phyloP scores from a whole-genome alignment of 805 yeast genomes.

The Yarrowia sp. region DNA sequence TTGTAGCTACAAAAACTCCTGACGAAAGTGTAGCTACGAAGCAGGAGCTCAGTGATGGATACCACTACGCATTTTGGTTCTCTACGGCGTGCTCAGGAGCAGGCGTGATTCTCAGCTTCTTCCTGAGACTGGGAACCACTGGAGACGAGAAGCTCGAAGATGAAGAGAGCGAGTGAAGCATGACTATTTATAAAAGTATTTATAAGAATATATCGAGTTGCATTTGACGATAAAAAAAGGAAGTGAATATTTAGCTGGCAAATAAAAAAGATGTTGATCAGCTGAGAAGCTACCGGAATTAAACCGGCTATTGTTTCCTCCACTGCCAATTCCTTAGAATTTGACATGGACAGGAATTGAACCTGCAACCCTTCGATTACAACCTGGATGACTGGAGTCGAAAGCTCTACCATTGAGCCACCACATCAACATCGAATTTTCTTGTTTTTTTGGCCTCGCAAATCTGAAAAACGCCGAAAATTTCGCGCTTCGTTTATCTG shows the following conservation, averaged over 20 bases:
- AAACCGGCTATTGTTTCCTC: slow-evolving; percentile 20
- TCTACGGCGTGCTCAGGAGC: slow-evolving; percentile 42
- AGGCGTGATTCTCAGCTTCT: slow-evolving; percentile 38
- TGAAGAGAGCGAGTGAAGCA: not conserved
- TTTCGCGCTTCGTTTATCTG: too few species aligned
- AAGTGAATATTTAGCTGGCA: not conserved
- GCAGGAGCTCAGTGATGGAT: slow-evolving; percentile 28
- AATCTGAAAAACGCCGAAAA: not conserved
- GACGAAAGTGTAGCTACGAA: slow-evolving; percentile 27
- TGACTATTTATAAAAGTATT: not conserved
- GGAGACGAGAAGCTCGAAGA: not conserved
- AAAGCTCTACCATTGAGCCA: slow-evolving; percentile 81
- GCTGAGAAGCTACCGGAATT: slow-evolving; percentile 23
- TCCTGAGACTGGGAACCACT: slow-evolving; percentile 42
- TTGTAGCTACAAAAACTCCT: slow-evolving; percentile 32
- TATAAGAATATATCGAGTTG: too few species aligned
- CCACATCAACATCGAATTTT: slow-evolving; percentile 36
- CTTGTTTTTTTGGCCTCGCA: not conserved
- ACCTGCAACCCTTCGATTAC: slow-evolving; percentile 75
- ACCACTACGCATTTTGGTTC: slow-evolving; percentile 41
- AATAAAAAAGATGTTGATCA: slow-evolving; percentile 4
- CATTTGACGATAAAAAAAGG: not conserved
- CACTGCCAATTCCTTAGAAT: slow-evolving; percentile 11
- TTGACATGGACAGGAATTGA: slow-evolving; percentile 77
- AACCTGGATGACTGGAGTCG: slow-evolving; percentile 55